Base-by-base conservation (phyloP, 352 stramenopile species). In the Globisporangium alternatum region DNA sequence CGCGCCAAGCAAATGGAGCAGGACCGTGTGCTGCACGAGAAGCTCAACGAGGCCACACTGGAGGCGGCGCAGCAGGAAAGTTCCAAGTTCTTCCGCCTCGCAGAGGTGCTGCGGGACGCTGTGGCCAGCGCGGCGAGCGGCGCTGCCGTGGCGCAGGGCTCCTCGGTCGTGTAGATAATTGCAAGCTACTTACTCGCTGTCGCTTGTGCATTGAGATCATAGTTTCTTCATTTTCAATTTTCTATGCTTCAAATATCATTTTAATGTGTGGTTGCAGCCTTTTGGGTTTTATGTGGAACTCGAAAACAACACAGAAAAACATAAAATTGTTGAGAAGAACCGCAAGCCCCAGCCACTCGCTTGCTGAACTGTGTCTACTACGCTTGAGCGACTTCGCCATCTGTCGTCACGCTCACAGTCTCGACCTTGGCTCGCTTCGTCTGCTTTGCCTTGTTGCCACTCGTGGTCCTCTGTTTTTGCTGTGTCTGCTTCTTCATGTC, bases 1-100 rank as follows among this genome's bases (percentile, higher is more conserved):
- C 77, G 77, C 54, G 76, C 89, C 41, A 85, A 88, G 65, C 74
- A 84, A 48, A 74, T 93, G 76, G 74, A 79, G 33, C 82, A 89
- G 54, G 74, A 88, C 39, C 78, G 81, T 33, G 48, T 72, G 22
- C 65, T 88, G 41, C 80, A 88, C 56, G 76, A 88, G 45, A 89
- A 89, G 58, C 61, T 80, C 30, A 65, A 71, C 35, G 73, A 82
- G 25, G 57, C 79, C n/a, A 74, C 68, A 13, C 62, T 73, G 19
- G 75, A 89, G 21, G 75, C 67, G 9, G 75, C 75, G 28, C 74
- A 88, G 47, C 64, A 76, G 4, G 81, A 89, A 44, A 81, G 54
- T 31, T 63, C 69, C 41, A 88, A 88, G 64, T 82, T 92, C 25
- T 76, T 80, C 28, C 76, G 83, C 19, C 66, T 92, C 43, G 79